A percentile compares a stretch with the other conserved stretches of the same genome.
Conservation (phyloP, 2,329 filamentous ascomycete genomes). For the Sclerotinia spermophila region DNA sequence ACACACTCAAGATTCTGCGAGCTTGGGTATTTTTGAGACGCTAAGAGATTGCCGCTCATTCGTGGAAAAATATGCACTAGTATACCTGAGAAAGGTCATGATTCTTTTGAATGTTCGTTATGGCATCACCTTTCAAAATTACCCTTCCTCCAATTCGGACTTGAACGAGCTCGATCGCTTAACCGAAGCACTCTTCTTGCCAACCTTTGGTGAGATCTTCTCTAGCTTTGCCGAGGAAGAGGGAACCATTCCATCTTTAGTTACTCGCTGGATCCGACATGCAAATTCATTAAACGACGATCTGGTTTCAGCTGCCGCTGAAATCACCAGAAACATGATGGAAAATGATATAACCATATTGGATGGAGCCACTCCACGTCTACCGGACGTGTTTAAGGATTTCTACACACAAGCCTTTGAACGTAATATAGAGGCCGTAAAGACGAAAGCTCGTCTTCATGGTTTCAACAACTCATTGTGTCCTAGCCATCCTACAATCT, state of each 20-base stretch:
- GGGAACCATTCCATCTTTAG: slow-evolving; percentile 43
- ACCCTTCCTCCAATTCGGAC: slow-evolving; percentile 59
- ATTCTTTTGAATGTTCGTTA: slow-evolving; percentile 85
- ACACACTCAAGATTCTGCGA: slow-evolving; percentile 47
- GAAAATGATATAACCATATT: neutral
- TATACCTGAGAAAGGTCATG: slow-evolving; percentile 80
- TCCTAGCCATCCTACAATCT: slow-evolving; percentile 81
- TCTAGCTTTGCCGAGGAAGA: slow-evolving; percentile 27
- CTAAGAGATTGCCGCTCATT: slow-evolving; percentile 55
- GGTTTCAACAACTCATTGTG: slow-evolving; percentile 31
- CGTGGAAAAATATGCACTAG: slow-evolving; percentile 78
- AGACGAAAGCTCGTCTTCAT: neutral
- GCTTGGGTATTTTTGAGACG: slow-evolving; percentile 52
- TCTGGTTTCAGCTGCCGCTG: neutral
- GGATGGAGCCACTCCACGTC: neutral
- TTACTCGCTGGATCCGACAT: slow-evolving; percentile 65
- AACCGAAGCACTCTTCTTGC: slow-evolving; percentile 69
- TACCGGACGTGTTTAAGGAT: neutral
- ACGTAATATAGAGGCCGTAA: neutral
- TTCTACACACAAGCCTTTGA: neutral
- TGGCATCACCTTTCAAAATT: slow-evolving; percentile 79
- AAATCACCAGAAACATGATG: neutral
- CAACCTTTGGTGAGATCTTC: slow-evolving; percentile 74
- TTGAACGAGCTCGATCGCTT: slow-evolving; percentile 79
- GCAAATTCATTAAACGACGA: slow-evolving; percentile 6